Conservation (phyloP, 495 filamentous ascomycete genomes). For the Pseudoneurospora amorphoporcata region DNA sequence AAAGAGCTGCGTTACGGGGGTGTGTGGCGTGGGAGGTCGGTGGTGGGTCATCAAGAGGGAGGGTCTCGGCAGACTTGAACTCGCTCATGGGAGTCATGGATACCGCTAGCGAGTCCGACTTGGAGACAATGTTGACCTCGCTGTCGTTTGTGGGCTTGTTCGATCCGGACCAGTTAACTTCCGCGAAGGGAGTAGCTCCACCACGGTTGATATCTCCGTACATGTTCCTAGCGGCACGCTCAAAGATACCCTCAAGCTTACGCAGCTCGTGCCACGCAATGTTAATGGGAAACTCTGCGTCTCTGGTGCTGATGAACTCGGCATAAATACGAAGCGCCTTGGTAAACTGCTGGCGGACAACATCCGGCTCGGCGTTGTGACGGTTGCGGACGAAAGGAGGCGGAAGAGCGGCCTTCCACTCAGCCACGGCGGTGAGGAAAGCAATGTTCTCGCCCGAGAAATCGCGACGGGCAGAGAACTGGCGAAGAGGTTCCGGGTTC, state of each 20-base stretch:
- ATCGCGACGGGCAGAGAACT: conserved; percentile 51
- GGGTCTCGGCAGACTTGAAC: not conserved
- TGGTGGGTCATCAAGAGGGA: not conserved
- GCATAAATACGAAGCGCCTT: conserved; percentile 47
- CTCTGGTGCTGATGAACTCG: conserved; percentile 42
- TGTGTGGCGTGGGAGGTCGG: not conserved
- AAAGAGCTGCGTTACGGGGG: not conserved
- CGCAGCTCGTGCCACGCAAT: conserved; percentile 31
- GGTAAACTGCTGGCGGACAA: conserved; percentile 35
- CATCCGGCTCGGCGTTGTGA: conserved; percentile 6
- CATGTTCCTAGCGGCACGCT: conserved; percentile 17
- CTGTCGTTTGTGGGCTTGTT: not conserved
- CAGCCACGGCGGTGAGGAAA: conserved; percentile 48
- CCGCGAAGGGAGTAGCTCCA: conserved; percentile 15
- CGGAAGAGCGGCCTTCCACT: conserved; percentile 38
- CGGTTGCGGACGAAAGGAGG: conserved; percentile 11
- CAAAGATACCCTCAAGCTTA: conserved; percentile 22
- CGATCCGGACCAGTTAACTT: conserved; percentile 4
- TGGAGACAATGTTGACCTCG: conserved; percentile 9
- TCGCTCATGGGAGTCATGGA: not conserved
- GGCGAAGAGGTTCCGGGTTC: conserved; percentile 44
- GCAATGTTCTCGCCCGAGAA: conserved; percentile 61
- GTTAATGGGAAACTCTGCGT: conserved; percentile 55
- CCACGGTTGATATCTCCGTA: conserved; percentile 5
- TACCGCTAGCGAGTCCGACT: not conserved